These are phyloP conservation scores for Bacidia rubella DNA, from an alignment of 495 filamentous ascomycete species.

Conservation along the genomic window DNA sequence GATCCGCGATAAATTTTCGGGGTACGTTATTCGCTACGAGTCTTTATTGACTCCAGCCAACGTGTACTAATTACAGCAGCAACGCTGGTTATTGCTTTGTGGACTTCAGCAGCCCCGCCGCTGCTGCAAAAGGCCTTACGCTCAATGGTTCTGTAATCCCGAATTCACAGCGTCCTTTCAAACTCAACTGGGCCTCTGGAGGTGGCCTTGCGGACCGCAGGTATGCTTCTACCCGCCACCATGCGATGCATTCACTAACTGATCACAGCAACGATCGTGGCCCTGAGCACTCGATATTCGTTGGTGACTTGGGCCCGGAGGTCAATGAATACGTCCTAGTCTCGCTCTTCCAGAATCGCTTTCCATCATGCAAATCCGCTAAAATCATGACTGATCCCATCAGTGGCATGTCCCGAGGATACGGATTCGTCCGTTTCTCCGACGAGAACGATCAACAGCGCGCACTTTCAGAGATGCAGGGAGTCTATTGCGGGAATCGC, in stretches of 20 bases:
- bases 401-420: slow-evolving; percentile 91
- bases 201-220: slow-evolving; percentile 88
- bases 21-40: slow-evolving; percentile 44
- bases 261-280: slow-evolving; percentile 75
- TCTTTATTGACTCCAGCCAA: slow-evolving; percentile 16
- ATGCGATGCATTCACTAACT: not conserved
- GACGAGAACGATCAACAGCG: slow-evolving; percentile 91
- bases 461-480: slow-evolving; percentile 94
- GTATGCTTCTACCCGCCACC: slow-evolving; percentile 31
- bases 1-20: slow-evolving; percentile 98
- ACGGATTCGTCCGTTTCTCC: slow-evolving; percentile 95
- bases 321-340: slow-evolving; percentile 98
- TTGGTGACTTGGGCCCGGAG: slow-evolving; percentile 93
- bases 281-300: slow-evolving; percentile 93
- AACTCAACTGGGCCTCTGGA: slow-evolving; percentile 98
- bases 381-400: slow-evolving; percentile 99
- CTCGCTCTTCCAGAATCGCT: slow-evolving; percentile 89
- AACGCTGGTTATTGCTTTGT: slow-evolving; percentile 99
- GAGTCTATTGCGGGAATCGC: slow-evolving; percentile 96
- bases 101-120: slow-evolving; percentile 73
- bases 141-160: slow-evolving; percentile 87
- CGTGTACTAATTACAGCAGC: slow-evolving; percentile 42
- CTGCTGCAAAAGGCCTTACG: slow-evolving; percentile 76
- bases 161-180: slow-evolving; percentile 90
- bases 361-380: slow-evolving; percentile 94